Evolutionary conservation across 495 filamentous ascomycete genomes (phyloP).

Genomic region (Letharia lupina): DNA sequence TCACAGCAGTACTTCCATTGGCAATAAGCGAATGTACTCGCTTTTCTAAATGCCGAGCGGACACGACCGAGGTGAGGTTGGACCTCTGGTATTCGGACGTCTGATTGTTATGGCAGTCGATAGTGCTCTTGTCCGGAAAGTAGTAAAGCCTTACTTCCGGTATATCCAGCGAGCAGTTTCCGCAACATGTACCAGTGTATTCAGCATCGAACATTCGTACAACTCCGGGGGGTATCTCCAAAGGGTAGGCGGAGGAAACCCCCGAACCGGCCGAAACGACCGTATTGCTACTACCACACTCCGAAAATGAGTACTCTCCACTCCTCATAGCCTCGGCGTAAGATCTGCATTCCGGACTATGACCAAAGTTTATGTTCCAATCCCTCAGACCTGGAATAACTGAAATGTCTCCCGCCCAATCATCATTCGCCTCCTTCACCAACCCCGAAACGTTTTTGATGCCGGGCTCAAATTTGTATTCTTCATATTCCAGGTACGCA

Average conservation of each 20-base stretch:
- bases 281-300: background rate
- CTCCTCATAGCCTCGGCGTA: background rate
- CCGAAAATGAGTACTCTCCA: background rate
- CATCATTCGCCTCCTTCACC: too few species aligned
- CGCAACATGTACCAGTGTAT: constrained; percentile 1
- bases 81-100: too few species aligned
- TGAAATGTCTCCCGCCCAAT: too few species aligned
- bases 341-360: constrained; percentile 7
- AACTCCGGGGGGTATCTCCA: background rate
- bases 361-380: constrained; percentile 10
- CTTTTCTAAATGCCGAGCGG: background rate
- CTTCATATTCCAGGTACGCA: background rate
- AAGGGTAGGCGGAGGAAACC: too few species aligned
- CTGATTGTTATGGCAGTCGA: background rate
- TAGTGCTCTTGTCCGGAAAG: constrained; percentile 4
- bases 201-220: too few species aligned
- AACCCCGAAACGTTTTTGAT: background rate
- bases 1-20: constrained; percentile 7
- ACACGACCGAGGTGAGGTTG: background rate
- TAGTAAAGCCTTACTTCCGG: constrained; percentile 10
- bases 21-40: constrained; percentile 5
- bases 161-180: constrained; percentile 2
- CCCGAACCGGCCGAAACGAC: too few species aligned
- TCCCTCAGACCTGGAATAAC: too few species aligned
- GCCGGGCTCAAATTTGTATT: too few species aligned